A percentile compares a stretch with the other conserved stretches of the same genome.
phyloP scores from a whole-genome alignment of 495 filamentous ascomycete species.

The Penicillium robsamsonii region DNA sequence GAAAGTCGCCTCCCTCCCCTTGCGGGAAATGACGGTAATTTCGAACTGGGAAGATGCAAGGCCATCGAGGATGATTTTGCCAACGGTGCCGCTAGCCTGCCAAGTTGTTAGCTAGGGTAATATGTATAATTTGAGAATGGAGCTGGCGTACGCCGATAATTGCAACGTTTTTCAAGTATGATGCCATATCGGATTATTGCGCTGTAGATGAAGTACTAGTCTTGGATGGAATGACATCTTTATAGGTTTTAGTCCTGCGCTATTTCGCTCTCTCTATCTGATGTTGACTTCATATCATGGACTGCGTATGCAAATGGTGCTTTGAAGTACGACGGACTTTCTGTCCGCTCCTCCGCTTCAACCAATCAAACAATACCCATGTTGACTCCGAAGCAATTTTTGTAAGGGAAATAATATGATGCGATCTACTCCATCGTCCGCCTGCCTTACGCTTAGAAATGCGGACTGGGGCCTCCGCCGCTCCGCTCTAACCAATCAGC shows the following conservation, averaged over 20 bases:
- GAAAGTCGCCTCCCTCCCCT: constrained; percentile 38
- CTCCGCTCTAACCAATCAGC: not conserved
- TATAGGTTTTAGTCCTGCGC: not conserved
- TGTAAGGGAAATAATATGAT: not conserved
- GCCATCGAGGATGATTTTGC: constrained; percentile 36
- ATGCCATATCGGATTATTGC: constrained; percentile 12
- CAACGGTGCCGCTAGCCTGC: constrained; percentile 29
- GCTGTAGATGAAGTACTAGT: not conserved
- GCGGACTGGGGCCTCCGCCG: not conserved
- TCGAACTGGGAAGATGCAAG: constrained; percentile 50
- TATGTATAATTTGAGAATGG: not conserved
- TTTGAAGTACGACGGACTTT: not conserved
- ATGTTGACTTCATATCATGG: not conserved
- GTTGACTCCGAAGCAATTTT: not conserved
- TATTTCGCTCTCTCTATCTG: not conserved
- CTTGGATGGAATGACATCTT: not conserved
- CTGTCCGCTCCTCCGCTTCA: not conserved
- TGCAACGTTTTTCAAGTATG: constrained; percentile 27
- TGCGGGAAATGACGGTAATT: constrained; percentile 50
- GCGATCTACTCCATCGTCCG: not conserved
- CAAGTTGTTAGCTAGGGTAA: not conserved
- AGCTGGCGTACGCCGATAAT: constrained; percentile 25
- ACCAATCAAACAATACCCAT: not conserved
- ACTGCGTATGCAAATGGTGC: not conserved
- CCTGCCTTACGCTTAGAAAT: not conserved